Evolutionary conservation across 192 early-diverging fungal genomes (phyloP).

Genomic region (Gryganskiella cystojenkinii): DNA sequence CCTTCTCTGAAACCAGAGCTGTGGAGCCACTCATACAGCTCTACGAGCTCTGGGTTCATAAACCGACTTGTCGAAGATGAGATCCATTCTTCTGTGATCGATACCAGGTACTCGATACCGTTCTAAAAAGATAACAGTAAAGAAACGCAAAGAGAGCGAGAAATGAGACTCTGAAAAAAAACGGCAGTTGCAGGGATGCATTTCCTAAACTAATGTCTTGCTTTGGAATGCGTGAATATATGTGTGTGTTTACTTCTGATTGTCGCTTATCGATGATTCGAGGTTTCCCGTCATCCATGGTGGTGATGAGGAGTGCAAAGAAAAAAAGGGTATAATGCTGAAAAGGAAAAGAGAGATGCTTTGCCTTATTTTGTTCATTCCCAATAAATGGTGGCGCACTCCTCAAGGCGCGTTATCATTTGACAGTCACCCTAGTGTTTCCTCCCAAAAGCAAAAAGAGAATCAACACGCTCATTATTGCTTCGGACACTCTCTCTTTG

Average conservation of each 20-base stretch:
- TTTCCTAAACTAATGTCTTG: too few species aligned
- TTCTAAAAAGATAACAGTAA: constrained; percentile 5
- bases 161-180: neutral
- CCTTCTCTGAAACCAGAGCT: constrained; percentile 32
- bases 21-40: constrained; percentile 45
- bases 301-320: neutral
- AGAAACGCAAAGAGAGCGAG: neutral
- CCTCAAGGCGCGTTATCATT: too few species aligned
- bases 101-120: constrained; percentile 38
- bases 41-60: constrained; percentile 45
- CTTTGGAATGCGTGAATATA: too few species aligned
- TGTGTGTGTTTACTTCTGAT: constrained; percentile 26
- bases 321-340: neutral
- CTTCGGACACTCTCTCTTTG: neutral
- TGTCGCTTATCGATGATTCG: constrained; percentile 41
- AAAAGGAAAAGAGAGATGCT: neutral
- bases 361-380: too few species aligned
- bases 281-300: constrained; percentile 1
- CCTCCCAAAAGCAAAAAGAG: too few species aligned
- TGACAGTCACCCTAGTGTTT: too few species aligned
- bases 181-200: neutral
- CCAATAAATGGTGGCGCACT: too few species aligned
- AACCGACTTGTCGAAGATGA: constrained; percentile 24
- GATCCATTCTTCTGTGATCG: constrained; percentile 32
- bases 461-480: neutral